A percentile compares a stretch with the other conserved stretches of the same genome.
Conservation (phyloP, 768 basidiomycete genomes). For the Tricholoma hemisulphureum region DNA sequence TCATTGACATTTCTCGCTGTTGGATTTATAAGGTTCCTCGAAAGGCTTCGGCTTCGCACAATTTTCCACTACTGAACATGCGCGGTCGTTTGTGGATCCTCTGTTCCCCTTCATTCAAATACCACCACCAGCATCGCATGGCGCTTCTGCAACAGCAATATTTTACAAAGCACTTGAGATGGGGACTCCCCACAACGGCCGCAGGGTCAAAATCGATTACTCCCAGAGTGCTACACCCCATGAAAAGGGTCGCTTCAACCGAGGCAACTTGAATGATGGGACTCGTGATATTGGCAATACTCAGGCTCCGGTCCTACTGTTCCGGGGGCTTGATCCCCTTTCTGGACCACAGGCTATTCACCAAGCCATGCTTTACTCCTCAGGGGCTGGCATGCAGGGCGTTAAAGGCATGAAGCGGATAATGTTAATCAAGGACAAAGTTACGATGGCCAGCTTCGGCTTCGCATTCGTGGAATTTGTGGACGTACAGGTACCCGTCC, state of each 20-base stretch:
- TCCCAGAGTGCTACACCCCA: constrained; percentile 80
- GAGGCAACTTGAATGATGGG: constrained; percentile 82
- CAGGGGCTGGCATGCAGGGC: constrained; percentile 74
- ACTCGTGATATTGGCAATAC: constrained; percentile 93
- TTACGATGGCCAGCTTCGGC: constrained; percentile 85
- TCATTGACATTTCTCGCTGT: constrained; percentile 73
- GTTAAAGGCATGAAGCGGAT: constrained; percentile 87
- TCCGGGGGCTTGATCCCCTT: constrained; percentile 86
- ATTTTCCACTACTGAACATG: constrained; percentile 82
- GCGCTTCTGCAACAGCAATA: constrained; percentile 67
- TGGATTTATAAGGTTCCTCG: constrained; percentile 81
- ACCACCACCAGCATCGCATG: constrained; percentile 87
- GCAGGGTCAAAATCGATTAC: constrained; percentile 93
- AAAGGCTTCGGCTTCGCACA: constrained; percentile 98
- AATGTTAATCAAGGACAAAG: constrained; percentile 85
- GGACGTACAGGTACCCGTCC: constrained; percentile 67
- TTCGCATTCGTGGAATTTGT: constrained; percentile 94
- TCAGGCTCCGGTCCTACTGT: constrained; percentile 78
- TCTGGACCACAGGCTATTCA: constrained; percentile 88
- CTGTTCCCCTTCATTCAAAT: constrained; percentile 90
- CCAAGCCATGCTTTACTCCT: constrained; percentile 77
- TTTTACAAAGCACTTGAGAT: constrained; percentile 77
- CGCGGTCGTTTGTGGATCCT: constrained; percentile 87
- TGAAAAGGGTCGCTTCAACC: constrained; percentile 56
- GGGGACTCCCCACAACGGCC: constrained; percentile 70